phyloP scores from a whole-genome alignment of 495 filamentous ascomycete genomes.

The Penicillium paxilli region DNA sequence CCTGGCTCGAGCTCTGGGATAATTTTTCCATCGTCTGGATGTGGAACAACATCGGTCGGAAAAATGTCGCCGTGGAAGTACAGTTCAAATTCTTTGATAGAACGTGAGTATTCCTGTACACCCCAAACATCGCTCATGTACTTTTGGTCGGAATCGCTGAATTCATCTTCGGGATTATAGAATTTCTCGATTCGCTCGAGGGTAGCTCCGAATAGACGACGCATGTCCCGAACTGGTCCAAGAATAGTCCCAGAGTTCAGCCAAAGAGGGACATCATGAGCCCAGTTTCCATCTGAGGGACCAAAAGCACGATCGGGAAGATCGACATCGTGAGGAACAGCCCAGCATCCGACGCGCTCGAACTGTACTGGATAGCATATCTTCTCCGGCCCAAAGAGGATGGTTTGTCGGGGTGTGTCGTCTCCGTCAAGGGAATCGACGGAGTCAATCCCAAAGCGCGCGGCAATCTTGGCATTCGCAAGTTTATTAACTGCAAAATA shows the following conservation, averaged over 20 bases:
- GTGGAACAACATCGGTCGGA: conserved; percentile 1
- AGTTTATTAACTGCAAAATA: conserved; percentile 11
- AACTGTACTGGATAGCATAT: conserved; percentile 12
- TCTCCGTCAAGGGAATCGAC: neutral
- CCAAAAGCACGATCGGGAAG: conserved; percentile 13
- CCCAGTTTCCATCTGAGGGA: conserved; percentile 6
- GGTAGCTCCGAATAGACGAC: conserved; percentile 10
- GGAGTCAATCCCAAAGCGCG: conserved; percentile 3
- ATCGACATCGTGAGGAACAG: conserved; percentile 7
- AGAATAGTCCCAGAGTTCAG: conserved; percentile 20
- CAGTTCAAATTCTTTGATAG: neutral
- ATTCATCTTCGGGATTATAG: conserved; percentile 12
- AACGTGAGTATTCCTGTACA: conserved; percentile 13
- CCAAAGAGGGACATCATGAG: conserved; percentile 10
- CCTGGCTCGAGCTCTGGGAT: conserved; percentile 1
- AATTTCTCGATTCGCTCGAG: conserved; percentile 6
- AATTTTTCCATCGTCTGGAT: neutral
- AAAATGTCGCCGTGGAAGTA: conserved; percentile 16
- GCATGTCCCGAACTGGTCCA: conserved; percentile 16
- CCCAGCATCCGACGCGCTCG: conserved; percentile 14
- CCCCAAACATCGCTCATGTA: conserved; percentile 22
- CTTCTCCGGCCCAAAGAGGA: conserved; percentile 18
- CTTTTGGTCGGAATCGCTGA: conserved; percentile 17
- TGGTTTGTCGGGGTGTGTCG: conserved; percentile 9
- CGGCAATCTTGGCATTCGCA: conserved; percentile 8